These are phyloP conservation scores for Cladosporium colombiae DNA, from an alignment of 2,329 filamentous ascomycete genomes.

Conservation along the genomic window DNA sequence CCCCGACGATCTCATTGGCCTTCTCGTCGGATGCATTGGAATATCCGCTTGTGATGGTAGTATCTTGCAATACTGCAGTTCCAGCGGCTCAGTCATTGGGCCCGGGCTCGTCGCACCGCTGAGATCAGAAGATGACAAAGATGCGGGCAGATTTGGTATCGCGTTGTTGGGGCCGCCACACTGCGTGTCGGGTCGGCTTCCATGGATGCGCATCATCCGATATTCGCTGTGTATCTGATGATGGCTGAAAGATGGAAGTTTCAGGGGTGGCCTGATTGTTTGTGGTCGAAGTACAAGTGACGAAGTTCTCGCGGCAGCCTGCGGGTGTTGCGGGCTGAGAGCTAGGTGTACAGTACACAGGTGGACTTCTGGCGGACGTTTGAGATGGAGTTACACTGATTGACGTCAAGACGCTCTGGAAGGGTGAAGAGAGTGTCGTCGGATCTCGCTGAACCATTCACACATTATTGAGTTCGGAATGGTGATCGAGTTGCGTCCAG, in stretches of 20 bases:
- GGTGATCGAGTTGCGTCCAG: too few species aligned
- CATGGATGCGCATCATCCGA: neutral
- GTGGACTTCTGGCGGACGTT: too few species aligned
- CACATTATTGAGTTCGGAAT: too few species aligned
- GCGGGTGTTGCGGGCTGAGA: neutral
- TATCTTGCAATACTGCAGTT: neutral
- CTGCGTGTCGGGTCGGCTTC: neutral
- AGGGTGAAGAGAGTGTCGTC: too few species aligned
- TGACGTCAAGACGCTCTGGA: too few species aligned
- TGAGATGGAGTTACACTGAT: too few species aligned
- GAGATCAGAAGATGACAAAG: conserved; percentile 10
- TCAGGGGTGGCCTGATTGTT: neutral
- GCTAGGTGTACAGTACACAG: neutral
- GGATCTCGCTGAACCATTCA: too few species aligned
- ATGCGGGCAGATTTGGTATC: neutral
- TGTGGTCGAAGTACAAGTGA: neutral
- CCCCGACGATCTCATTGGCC: neutral
- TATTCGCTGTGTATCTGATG: neutral
- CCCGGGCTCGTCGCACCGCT: neutral
- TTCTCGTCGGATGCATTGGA: neutral
- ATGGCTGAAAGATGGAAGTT: neutral
- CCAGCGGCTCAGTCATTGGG: neutral
- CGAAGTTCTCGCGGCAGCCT: neutral
- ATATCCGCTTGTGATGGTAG: neutral
- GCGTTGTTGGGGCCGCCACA: neutral